These are phyloP conservation scores for Boletus insuetus DNA, from an alignment of 768 basidiomycete species.

Conservation along the genomic window DNA sequence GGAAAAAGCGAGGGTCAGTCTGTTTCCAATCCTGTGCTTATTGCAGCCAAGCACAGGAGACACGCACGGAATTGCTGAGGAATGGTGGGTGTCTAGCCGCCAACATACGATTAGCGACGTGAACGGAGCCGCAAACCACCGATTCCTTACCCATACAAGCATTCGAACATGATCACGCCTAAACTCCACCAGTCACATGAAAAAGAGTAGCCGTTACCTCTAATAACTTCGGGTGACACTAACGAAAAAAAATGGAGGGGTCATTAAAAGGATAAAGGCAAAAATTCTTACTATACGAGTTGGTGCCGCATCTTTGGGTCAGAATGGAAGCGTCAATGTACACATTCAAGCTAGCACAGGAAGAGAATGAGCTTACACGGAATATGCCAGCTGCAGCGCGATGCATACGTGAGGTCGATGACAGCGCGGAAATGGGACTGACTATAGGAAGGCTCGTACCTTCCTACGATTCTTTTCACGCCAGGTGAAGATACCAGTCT, in stretches of 20 bases:
- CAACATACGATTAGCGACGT: slow-evolving; percentile 22
- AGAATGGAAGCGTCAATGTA: slow-evolving; percentile 28
- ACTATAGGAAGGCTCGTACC: slow-evolving; percentile 45
- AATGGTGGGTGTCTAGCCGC: slow-evolving; percentile 83
- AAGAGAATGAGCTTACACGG: slow-evolving; percentile 59
- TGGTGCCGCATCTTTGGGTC: slow-evolving; percentile 70
- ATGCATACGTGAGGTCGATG: slow-evolving; percentile 23
- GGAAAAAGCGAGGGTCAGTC: slow-evolving; percentile 13
- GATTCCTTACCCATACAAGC: slow-evolving; percentile 76
- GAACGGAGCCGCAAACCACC: slow-evolving; percentile 26
- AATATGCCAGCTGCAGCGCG: slow-evolving; percentile 70
- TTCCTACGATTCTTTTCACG: slow-evolving; percentile 90
- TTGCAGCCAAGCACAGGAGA: slow-evolving; percentile 16
- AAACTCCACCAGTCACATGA: slow-evolving; percentile 99
- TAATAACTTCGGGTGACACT: slow-evolving; percentile 92
- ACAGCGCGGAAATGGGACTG: slow-evolving; percentile 28
- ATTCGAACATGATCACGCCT: slow-evolving; percentile 96
- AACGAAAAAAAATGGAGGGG: slow-evolving; percentile 22
- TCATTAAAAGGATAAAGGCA: slow-evolving; percentile 25
- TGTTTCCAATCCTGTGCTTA: too few relatives aligned
- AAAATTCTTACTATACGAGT: slow-evolving; percentile 73
- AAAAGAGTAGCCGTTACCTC: slow-evolving; percentile 89
- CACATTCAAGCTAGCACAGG: slow-evolving; percentile 7
- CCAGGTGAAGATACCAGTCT: slow-evolving; percentile 90
- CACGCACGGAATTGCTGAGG: slow-evolving; percentile 83